Evolutionary conservation across 805 yeast species (phyloP), one percentile per base, ranked within the genome.

Genomic region (Barnettozyma sp.): DNA sequence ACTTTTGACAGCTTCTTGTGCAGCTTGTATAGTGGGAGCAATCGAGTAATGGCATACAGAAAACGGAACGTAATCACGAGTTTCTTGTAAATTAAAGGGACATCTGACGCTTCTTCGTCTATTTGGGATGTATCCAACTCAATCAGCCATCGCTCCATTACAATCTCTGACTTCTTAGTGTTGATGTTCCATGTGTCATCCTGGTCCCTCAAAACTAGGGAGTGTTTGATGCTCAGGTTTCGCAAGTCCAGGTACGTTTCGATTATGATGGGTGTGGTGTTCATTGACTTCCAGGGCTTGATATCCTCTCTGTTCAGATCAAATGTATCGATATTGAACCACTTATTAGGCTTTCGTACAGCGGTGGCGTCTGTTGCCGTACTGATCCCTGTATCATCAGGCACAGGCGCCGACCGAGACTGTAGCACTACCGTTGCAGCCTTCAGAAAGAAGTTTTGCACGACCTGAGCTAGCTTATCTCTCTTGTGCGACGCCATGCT

Each of bases 131-230:
- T 59, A 49, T 82, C 88, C 41, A 88, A 72, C 55, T 88, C 95
- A 22, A 92, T 62, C 17, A 86, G 66, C 98, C 98, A 92, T 40
- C 98, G 70, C 53, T 92, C 98, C 39, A 92, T 61, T 2, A 92
- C 96, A n/a, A 92, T 73, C 57, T 90, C 97, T 13, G 75, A 68
- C 49, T 82, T 82, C 49, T 72, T 75, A 3, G 71, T 65, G 11
- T 80, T 81, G 10, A 78, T 78, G 8, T 71, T 62, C 71, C 81
- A 77, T 11, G 68, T 50, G 43, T 66, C 65, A 7, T 67, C 66
- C 4, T 66, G 68, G 46, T 81, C 88, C 20, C 63, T 63, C 26
- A 83, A 55, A 22, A 76, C 70, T 21, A 83, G 65, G 15, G 76
- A 65, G 43, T 81, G 84, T 27, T 73, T 70, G 2, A 76, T 57